A percentile compares a stretch with the other conserved stretches of the same genome.
These are phyloP conservation scores for Alopecurus myosuroides DNA, from an alignment of 176 grass and related monocot genomes.

Conservation along the genomic window DNA sequence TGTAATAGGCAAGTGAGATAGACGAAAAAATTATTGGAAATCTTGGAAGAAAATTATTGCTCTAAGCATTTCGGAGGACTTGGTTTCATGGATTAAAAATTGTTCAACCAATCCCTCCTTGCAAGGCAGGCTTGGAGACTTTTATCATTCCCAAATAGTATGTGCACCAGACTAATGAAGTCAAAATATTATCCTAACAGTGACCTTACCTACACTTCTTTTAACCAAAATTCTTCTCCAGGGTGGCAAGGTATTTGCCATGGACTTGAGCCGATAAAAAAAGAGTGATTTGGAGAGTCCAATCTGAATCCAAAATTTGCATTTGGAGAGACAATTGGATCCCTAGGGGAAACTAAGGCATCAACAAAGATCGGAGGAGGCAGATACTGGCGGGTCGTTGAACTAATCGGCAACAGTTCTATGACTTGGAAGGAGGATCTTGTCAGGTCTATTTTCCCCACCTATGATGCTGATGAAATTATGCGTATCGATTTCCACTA, in stretches of 20 bases:
- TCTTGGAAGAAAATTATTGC: no score
- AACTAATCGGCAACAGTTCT: background rate
- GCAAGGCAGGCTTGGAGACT: background rate
- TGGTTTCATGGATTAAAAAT: no score
- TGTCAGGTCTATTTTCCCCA: background rate
- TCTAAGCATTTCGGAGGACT: no score
- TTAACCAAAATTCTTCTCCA: background rate
- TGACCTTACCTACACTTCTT: background rate
- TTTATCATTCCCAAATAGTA: background rate
- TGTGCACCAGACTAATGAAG: background rate
- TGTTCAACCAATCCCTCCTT: no score
- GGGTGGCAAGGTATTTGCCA: background rate
- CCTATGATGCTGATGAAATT: background rate
- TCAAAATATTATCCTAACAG: background rate
- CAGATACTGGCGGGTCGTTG: background rate
- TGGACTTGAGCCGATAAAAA: background rate
- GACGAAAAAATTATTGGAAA: no score
- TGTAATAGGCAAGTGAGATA: no score
- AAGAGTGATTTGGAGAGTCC: background rate
- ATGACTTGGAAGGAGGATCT: background rate
- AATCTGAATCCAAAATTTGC: no score
- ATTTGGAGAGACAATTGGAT: background rate
- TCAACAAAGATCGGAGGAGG: background rate
- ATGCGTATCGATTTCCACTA: background rate
- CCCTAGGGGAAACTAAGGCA: background rate